Conservation (phyloP, 2,329 filamentous ascomycete species). For the Arthrobotrys entomopaga region DNA sequence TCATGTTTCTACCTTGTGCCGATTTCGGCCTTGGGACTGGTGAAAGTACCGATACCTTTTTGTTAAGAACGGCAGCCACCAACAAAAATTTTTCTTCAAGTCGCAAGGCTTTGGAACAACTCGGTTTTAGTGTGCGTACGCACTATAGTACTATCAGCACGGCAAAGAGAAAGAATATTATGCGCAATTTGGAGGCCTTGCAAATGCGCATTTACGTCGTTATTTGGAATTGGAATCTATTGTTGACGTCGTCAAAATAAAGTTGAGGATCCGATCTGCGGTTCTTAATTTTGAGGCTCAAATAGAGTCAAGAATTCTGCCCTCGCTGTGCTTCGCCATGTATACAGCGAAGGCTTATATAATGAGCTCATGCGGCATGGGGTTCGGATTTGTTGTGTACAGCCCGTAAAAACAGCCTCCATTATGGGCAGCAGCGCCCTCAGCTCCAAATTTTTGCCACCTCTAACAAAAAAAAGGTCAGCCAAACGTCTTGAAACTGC, state of each 20-base stretch:
- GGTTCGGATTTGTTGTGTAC: constrained; percentile 1
- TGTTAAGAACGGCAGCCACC: neutral
- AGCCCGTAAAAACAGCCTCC: neutral
- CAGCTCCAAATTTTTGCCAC: constrained; percentile 21
- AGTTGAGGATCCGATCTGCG: constrained; percentile 26
- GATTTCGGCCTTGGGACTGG: no score
- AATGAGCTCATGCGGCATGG: neutral
- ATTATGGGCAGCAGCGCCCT: neutral
- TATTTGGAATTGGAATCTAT: constrained; percentile 2
- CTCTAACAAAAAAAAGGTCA: constrained; percentile 2
- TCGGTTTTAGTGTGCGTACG: no score
- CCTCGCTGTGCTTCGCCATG: constrained; percentile 3
- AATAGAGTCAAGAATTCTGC: neutral
- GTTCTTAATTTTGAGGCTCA: neutral
- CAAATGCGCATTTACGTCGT: neutral
- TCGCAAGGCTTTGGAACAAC: neutral
- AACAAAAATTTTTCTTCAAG: neutral
- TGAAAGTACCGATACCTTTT: constrained; percentile 10
- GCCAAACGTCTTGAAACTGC: neutral
- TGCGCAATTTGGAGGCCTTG: no score
- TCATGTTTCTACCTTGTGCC: no score
- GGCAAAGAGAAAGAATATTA: no score
- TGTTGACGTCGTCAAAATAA: neutral
- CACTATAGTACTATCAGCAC: no score
- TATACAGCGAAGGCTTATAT: no score